Base-by-base conservation (phyloP, 2,329 filamentous ascomycete genomes). In the Xylariaceae sp. region DNA sequence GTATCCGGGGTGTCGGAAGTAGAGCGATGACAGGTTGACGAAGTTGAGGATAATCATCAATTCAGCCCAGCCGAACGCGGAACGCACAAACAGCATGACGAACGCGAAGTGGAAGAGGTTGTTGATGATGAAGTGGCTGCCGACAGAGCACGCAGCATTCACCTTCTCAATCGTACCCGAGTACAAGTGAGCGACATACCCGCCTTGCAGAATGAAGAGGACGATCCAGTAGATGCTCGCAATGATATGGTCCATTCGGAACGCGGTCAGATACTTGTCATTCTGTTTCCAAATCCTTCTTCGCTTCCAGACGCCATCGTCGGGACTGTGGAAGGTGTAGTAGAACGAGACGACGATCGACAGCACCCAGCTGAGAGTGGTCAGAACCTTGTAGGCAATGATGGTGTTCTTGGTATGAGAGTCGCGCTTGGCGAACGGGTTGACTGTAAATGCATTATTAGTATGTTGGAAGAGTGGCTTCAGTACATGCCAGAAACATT, bases 71-170 rank as follows among this genome's bases (percentile, higher is more conserved):
- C 79, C 75, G 68, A 90, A 93, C 64, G 85, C 76, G 37, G 73
- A 79, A 54, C 83, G 80, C 39, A 87, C 83, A 71, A 91, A 95
- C 47, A 95, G 79, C 71, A 90, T 81, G 55, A 94, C 78, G 64
- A 89, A 95, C 53, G 78, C 80, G 52, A 90, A 85, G 63, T 89
- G 79, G 45, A 95, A 75, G 32, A 95, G 68, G 65, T 95, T 95
- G 74, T 89, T 86, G 54, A 85, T 61, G 62, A 94, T 89, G 65
- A 91, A 95, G 71, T 95, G 87, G 53, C 79, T 77, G 46, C 87
- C 89, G 12, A 94, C 83, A 51, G 86, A 82, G 51, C 84, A 85
- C 17, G 89, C 87, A 13, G 80, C 75, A 45, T 79, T 77, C 49
- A 88, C 78, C 39, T 78, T 72, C 19, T 78, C 76, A 34, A 72